Evolutionary conservation across 495 filamentous ascomycete genomes (phyloP).

Genomic region (Lasiosphaeria miniovina): DNA sequence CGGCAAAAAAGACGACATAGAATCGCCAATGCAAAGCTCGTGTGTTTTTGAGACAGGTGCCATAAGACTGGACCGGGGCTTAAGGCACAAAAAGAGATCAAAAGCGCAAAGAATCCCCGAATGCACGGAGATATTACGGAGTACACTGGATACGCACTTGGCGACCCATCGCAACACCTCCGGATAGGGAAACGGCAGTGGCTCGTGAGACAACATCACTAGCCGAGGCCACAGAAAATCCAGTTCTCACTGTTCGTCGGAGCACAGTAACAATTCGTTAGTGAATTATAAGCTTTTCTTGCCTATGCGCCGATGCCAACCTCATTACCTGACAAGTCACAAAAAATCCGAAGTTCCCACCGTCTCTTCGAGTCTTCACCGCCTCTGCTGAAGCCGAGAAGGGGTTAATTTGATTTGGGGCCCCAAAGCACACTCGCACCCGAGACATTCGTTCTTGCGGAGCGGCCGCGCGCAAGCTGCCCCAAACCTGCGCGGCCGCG

Average conservation of each 20-base stretch:
- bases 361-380: not conserved
- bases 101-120: no score
- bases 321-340: not conserved
- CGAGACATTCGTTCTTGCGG: no score
- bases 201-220: not conserved
- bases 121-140: no score
- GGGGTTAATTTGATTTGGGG: not conserved
- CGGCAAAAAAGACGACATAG: not conserved
- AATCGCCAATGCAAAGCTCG: not conserved
- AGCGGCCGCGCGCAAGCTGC: no score
- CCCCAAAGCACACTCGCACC: not conserved
- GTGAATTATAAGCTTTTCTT: not conserved
- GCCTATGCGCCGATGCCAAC: not conserved
- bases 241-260: not conserved
- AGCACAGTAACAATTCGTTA: not conserved
- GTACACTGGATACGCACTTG: no score
- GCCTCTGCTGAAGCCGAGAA: not conserved
- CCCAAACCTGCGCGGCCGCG: no score
- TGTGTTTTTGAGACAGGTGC: not conserved
- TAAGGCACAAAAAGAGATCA: no score
- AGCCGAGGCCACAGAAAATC: slow-evolving; percentile 4
- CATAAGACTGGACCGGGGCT: no score
- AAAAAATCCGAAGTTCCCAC: not conserved
- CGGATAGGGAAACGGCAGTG: no score
- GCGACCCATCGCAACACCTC: no score